Evolutionary conservation across 1,139 yeast species (phyloP).

Genomic region (Kodamaea suecica): DNA sequence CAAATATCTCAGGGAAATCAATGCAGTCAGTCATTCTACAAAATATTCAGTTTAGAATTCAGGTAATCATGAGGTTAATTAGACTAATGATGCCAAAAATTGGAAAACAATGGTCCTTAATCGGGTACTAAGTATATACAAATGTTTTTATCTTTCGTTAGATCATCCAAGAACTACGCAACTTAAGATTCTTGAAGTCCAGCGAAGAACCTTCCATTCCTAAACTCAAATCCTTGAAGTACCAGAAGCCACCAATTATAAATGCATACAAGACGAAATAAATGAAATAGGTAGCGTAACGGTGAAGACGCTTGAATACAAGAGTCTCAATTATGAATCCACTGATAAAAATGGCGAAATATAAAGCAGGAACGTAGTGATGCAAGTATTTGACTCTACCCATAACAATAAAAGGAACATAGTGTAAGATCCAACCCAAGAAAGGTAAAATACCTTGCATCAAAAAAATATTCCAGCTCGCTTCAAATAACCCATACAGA

Average conservation of each 20-base stretch:
- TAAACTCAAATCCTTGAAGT: conserved; percentile 27
- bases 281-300: conserved; percentile 12
- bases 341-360: conserved; percentile 30
- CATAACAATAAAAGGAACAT: conserved; percentile 32
- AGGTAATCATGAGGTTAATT: too few species aligned
- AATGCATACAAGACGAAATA: conserved; percentile 21
- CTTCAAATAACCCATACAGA: conserved; percentile 15
- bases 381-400: conserved; percentile 36
- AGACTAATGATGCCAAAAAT: not conserved
- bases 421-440: conserved; percentile 33
- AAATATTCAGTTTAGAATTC: too few species aligned
- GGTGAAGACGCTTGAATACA: conserved; percentile 16
- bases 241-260: conserved; percentile 29
- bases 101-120: not conserved
- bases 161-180: conserved; percentile 32
- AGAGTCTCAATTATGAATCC: conserved; percentile 36
- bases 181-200: conserved; percentile 23
- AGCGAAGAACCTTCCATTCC: conserved; percentile 35
- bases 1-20: too few species aligned
- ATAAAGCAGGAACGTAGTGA: conserved; percentile 37
- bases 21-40: too few species aligned
- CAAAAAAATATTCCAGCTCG: conserved; percentile 25
- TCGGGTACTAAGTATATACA: conserved; percentile 15
- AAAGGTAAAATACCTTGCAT: conserved; percentile 32
- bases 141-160: conserved; percentile 17